A percentile compares a stretch with the other conserved stretches of the same genome.
phyloP scores from a whole-genome alignment of 495 filamentous ascomycete genomes.

The Penicillium lagena region DNA sequence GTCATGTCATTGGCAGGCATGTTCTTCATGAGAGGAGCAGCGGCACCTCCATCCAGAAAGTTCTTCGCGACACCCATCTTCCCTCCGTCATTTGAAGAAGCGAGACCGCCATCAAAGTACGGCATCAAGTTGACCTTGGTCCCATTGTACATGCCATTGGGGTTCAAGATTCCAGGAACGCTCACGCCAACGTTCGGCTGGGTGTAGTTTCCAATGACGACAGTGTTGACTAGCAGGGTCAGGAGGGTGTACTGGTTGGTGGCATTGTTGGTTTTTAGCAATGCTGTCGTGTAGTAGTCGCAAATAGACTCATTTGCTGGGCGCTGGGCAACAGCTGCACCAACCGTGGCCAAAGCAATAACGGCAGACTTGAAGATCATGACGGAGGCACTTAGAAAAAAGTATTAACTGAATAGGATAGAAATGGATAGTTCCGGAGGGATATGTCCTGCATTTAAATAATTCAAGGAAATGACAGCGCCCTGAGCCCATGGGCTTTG shows the following conservation, averaged over 20 bases:
- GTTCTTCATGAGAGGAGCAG: constrained; percentile 41
- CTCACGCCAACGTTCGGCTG: constrained; percentile 33
- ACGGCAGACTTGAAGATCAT: neutral
- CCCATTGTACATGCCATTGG: constrained; percentile 31
- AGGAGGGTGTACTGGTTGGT: constrained; percentile 45
- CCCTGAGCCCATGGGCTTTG: too few relatives aligned
- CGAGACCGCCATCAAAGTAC: constrained; percentile 46
- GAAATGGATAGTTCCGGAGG: too few relatives aligned
- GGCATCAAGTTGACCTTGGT: constrained; percentile 43
- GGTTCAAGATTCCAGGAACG: constrained; percentile 46
- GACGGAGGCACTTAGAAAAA: too few relatives aligned
- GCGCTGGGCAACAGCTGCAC: constrained; percentile 28
- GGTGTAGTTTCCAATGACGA: constrained; percentile 50
- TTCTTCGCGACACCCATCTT: constrained; percentile 35
- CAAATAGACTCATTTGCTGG: constrained; percentile 43
- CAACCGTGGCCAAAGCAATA: neutral
- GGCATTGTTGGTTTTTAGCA: constrained; percentile 47
- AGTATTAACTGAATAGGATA: too few relatives aligned
- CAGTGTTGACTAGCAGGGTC: constrained; percentile 49
- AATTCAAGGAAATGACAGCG: too few relatives aligned
- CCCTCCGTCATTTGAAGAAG: constrained; percentile 36
- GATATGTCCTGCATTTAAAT: too few relatives aligned
- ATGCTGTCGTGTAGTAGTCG: constrained; percentile 47
- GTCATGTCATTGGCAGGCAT: constrained; percentile 36
- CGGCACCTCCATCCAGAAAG: constrained; percentile 51